These are phyloP conservation scores for Cordyceps fumosorosea DNA, from an alignment of 2,329 filamentous ascomycete species.

Conservation along the genomic window DNA sequence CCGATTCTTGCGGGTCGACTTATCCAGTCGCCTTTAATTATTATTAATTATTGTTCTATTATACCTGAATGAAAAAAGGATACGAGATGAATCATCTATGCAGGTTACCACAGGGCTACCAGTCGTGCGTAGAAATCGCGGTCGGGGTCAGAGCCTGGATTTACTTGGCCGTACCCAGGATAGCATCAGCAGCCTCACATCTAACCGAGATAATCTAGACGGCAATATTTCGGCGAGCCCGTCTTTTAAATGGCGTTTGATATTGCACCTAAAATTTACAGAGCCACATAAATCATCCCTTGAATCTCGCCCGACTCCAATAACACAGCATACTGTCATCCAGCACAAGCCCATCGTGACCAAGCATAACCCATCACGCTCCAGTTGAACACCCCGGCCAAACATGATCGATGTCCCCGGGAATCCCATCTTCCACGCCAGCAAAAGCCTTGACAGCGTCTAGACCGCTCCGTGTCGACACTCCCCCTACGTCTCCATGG, in stretches of 20 bases:
- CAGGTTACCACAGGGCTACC: neutral
- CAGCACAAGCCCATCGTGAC: neutral
- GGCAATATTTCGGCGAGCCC: neutral
- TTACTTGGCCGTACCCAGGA: neutral
- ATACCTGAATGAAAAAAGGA: neutral
- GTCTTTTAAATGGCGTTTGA: neutral
- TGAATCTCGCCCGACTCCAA: neutral
- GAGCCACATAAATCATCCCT: neutral
- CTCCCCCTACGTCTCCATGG: constrained; percentile 35
- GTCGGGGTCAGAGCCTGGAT: neutral
- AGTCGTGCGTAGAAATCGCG: neutral
- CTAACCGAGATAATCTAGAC: no score
- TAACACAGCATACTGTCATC: neutral
- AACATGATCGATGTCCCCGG: neutral
- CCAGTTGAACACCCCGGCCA: neutral
- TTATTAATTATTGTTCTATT: neutral
- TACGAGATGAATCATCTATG: neutral
- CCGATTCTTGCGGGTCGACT: neutral
- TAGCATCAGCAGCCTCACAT: neutral
- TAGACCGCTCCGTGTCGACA: neutral
- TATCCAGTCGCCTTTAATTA: neutral
- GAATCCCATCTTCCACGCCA: neutral
- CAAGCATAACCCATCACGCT: neutral
- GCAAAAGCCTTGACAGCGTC: neutral
- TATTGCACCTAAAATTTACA: neutral